These are phyloP conservation scores for Hanseniaspora clermontiae DNA, from an alignment of 805 yeast species.

Conservation along the genomic window DNA sequence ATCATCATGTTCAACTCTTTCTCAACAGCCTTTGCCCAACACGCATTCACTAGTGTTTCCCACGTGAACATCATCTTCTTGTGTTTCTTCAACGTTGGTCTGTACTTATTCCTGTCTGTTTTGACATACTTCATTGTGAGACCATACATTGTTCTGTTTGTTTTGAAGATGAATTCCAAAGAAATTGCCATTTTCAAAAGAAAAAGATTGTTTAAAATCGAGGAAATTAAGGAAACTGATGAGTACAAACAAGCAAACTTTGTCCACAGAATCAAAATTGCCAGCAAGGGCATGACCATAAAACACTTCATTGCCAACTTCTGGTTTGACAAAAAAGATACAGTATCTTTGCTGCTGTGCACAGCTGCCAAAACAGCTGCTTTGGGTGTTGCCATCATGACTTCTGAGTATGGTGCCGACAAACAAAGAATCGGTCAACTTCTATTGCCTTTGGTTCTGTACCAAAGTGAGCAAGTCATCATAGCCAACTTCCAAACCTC, in stretches of 20 bases:
- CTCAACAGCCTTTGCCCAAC: constrained; percentile 74
- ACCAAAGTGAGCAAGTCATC: constrained; percentile 77
- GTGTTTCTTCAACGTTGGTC: constrained; percentile 71
- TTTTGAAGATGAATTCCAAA: constrained; percentile 40
- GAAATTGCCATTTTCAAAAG: constrained; percentile 35
- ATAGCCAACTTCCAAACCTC: constrained; percentile 63
- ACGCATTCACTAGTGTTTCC: constrained; percentile 61
- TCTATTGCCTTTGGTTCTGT: constrained; percentile 70
- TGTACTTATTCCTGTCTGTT: constrained; percentile 62
- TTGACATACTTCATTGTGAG: constrained; percentile 50
- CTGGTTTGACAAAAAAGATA: constrained; percentile 56
- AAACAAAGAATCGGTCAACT: constrained; percentile 54
- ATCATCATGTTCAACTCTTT: constrained; percentile 68
- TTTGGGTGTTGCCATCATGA: constrained; percentile 69
- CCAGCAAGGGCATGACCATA: constrained; percentile 3
- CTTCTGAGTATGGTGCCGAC: constrained; percentile 62
- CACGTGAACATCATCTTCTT: constrained; percentile 59
- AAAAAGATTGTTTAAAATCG: constrained; percentile 22
- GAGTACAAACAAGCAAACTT: neutral
- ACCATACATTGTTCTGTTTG: constrained; percentile 37
- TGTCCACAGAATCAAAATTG: neutral
- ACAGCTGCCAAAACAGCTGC: constrained; percentile 94
- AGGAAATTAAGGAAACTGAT: constrained; percentile 20
- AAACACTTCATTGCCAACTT: constrained; percentile 36
- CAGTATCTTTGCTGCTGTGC: constrained; percentile 70